Conservation (phyloP, 352 stramenopile species). For the Phytophthora cajani region DNA sequence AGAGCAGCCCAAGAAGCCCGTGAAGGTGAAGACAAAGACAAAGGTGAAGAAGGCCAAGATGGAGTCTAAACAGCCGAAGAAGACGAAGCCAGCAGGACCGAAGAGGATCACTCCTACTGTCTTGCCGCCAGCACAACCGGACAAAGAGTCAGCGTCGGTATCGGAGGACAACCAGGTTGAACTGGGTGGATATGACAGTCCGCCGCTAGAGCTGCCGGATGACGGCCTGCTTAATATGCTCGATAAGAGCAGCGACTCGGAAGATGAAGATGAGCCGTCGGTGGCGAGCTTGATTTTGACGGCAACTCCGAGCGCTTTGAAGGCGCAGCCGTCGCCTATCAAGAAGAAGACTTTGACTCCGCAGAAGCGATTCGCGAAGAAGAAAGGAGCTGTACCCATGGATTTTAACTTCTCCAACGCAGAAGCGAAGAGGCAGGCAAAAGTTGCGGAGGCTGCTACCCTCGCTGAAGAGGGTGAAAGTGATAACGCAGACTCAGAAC, state of each 20-base stretch:
- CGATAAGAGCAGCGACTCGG: slow-evolving; percentile 65
- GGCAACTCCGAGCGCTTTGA: slow-evolving; percentile 34
- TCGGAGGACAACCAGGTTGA: slow-evolving; percentile 30
- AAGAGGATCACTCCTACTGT: slow-evolving; percentile 31
- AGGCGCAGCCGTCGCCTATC: slow-evolving; percentile 23
- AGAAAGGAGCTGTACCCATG: slow-evolving; percentile 24
- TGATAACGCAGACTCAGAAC: slow-evolving; percentile 30
- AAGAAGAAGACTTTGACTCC: slow-evolving; percentile 36
- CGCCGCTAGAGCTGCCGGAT: slow-evolving; percentile 35
- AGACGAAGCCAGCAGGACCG: slow-evolving; percentile 9
- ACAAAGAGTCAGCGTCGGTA: slow-evolving; percentile 11
- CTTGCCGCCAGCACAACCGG: slow-evolving; percentile 16
- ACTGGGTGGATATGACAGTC: slow-evolving; percentile 25
- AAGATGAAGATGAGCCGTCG: slow-evolving; percentile 52
- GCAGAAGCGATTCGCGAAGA: slow-evolving; percentile 37
- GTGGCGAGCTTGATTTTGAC: slow-evolving; percentile 65
- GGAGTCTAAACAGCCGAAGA: slow-evolving; percentile 12
- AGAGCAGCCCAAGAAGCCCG: background rate
- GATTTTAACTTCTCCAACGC: slow-evolving; percentile 67
- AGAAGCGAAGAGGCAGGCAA: slow-evolving; percentile 43
- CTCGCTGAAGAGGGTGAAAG: slow-evolving; percentile 28
- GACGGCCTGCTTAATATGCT: slow-evolving; percentile 65
- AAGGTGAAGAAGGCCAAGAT: slow-evolving; percentile 16
- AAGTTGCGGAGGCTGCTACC: slow-evolving; percentile 29
- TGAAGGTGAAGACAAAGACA: slow-evolving; percentile 13